These are phyloP conservation scores for Cucurbita moschata DNA, from an alignment of 306 rosid species.

Conservation along the genomic window DNA sequence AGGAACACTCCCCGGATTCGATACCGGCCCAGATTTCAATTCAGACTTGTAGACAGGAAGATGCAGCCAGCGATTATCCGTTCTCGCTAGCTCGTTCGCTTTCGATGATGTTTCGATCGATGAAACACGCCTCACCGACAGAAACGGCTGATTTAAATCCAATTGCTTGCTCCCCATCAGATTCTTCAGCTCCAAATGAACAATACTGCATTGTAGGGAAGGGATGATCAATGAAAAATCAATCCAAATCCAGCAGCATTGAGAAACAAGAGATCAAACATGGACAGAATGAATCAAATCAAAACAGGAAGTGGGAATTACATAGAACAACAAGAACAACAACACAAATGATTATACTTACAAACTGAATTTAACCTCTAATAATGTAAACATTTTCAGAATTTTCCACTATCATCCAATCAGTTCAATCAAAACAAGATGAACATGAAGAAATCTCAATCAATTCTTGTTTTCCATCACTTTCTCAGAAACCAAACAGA, in stretches of 20 bases:
- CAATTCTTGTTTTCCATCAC: neutral
- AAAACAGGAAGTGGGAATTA: neutral
- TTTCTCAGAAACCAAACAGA: neutral
- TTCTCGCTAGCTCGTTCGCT: conserved; percentile 21
- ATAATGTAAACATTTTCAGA: neutral
- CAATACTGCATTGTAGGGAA: conserved; percentile 19
- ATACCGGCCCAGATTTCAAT: conserved; percentile 54
- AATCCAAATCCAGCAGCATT: neutral
- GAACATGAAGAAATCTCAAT: neutral
- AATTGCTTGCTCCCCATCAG: conserved; percentile 70
- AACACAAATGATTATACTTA: neutral
- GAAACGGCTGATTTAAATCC: conserved; percentile 67
- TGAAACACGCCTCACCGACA: conserved; percentile 73
- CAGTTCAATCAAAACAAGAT: neutral
- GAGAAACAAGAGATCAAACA: neutral
- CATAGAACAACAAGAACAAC: neutral
- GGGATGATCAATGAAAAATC: neutral
- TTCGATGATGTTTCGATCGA: conserved; percentile 19
- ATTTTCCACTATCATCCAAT: neutral
- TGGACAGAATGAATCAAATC: neutral
- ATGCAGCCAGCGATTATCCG: conserved; percentile 27
- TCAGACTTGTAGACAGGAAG: conserved; percentile 51
- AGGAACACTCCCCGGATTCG: conserved; percentile 64
- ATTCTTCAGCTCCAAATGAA: conserved; percentile 22
- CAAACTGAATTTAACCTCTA: neutral